These are phyloP conservation scores for Aspergillus viridinutans DNA, from an alignment of 2,329 filamentous ascomycete species.

Conservation along the genomic window DNA sequence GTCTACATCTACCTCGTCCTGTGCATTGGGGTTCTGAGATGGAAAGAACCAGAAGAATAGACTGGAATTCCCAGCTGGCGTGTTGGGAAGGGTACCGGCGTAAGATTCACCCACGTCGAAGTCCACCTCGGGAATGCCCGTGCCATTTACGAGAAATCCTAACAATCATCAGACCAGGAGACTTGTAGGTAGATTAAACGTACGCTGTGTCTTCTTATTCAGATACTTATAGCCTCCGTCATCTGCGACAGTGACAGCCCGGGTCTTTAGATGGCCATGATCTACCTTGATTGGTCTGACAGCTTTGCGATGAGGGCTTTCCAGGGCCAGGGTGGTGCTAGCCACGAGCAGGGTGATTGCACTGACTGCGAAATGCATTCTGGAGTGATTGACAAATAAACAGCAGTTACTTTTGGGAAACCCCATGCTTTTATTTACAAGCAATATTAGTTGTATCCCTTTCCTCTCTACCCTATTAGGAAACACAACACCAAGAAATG, in stretches of 20 bases:
- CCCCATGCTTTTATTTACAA: not conserved
- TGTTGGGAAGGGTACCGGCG: constrained; percentile 50
- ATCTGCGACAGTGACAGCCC: not conserved
- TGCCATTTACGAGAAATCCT: constrained; percentile 64
- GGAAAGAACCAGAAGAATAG: constrained; percentile 51
- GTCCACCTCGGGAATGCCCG: constrained; percentile 60
- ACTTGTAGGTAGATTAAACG: not conserved
- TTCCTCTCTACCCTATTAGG: not conserved
- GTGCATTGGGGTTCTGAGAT: constrained; percentile 37
- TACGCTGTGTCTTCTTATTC: constrained; percentile 12
- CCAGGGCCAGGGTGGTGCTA: constrained; percentile 2
- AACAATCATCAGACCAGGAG: not conserved
- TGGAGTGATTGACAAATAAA: not conserved
- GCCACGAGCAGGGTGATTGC: constrained; percentile 7
- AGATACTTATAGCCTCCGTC: constrained; percentile 8
- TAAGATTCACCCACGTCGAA: constrained; percentile 59
- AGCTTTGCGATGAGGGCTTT: not conserved
- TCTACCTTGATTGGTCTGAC: constrained; percentile 2
- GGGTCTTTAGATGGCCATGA: not conserved
- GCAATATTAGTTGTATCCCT: not conserved
- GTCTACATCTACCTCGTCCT: constrained; percentile 32
- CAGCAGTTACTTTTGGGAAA: not conserved
- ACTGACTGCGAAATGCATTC: constrained; percentile 2
- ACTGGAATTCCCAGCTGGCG: constrained; percentile 38
- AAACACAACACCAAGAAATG: not conserved